These are phyloP conservation scores for Paecilomyces variotii DNA, from an alignment of 2,329 filamentous ascomycete genomes.

Conservation along the genomic window DNA sequence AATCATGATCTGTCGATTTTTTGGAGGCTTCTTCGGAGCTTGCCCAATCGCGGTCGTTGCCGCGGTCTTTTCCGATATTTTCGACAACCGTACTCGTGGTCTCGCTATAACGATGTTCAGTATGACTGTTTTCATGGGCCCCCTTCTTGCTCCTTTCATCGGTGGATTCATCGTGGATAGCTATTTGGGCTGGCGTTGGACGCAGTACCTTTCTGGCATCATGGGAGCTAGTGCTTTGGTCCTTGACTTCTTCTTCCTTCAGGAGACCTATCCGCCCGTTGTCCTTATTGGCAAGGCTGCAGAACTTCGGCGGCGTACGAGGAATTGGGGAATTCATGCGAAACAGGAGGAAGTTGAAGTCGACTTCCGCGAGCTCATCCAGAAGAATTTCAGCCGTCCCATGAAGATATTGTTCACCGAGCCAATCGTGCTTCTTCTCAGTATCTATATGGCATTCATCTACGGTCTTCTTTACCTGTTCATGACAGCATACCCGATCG, in stretches of 20 bases:
- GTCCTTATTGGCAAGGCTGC: constrained; percentile 50
- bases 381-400: constrained; percentile 46
- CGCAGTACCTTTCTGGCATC: constrained; percentile 46
- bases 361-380: constrained; percentile 41
- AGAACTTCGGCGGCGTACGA: constrained; percentile 46
- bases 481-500: constrained; percentile 40
- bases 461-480: constrained; percentile 29
- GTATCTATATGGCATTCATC: constrained; percentile 30
- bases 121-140: constrained; percentile 46
- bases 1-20: constrained; percentile 46
- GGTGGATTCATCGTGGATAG: constrained; percentile 48
- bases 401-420: constrained; percentile 36
- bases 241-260: constrained; percentile 45
- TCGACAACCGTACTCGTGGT: constrained; percentile 40
- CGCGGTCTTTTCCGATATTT: constrained; percentile 51
- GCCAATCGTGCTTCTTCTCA: constrained; percentile 36
- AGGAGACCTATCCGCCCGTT: constrained; percentile 52
- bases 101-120: constrained; percentile 44
- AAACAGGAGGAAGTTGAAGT: constrained; percentile 49
- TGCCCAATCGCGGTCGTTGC: constrained; percentile 47
- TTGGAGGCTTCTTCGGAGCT: constrained; percentile 46
- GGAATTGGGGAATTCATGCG: constrained; percentile 57
- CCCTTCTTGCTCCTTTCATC: constrained; percentile 46
- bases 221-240: constrained; percentile 47
- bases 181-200: constrained; percentile 48